A percentile compares a stretch with the other conserved stretches of the same genome.
Evolutionary conservation across 169 alveolate genomes (phyloP).

Genomic region (Cryptosporidium baileyi): DNA sequence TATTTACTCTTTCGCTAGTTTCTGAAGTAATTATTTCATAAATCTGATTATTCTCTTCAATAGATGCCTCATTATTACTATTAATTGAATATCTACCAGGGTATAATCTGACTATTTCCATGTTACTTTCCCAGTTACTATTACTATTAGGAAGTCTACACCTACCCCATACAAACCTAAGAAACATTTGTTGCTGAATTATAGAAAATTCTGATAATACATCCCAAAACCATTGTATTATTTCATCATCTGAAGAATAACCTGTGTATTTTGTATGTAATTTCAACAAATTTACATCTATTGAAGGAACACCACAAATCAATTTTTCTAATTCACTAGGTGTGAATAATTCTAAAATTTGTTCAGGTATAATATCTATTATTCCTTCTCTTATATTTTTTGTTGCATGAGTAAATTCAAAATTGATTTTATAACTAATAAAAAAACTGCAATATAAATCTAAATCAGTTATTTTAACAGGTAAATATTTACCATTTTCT

Average conservation of each 20-base stretch:
- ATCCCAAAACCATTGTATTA: constrained; percentile 84
- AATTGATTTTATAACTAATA: constrained; percentile 19
- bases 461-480: constrained; percentile 66
- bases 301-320: constrained; percentile 86
- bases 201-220: constrained; percentile 81
- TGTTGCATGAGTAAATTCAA: constrained; percentile 56
- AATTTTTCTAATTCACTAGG: constrained; percentile 78
- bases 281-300: constrained; percentile 83
- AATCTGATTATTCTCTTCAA: constrained; percentile 13
- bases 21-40: constrained; percentile 34
- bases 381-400: constrained; percentile 74
- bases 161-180: constrained; percentile 92
- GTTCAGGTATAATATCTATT: constrained; percentile 76
- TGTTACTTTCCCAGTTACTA: constrained; percentile 72
- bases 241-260: constrained; percentile 78
- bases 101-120: constrained; percentile 68
- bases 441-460: constrained; percentile 38
- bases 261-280: constrained; percentile 85
- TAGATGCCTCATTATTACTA: neutral
- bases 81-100: neutral
- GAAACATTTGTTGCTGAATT: constrained; percentile 82
- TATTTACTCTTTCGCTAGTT: neutral
- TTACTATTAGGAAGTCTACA: constrained; percentile 82
- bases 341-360: constrained; percentile 73
- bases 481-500: constrained; percentile 58